Evolutionary conservation across 1,139 yeast genomes (phyloP), one percentile per base, ranked within the genome.

Genomic region (Pichia sorboxylosa): DNA sequence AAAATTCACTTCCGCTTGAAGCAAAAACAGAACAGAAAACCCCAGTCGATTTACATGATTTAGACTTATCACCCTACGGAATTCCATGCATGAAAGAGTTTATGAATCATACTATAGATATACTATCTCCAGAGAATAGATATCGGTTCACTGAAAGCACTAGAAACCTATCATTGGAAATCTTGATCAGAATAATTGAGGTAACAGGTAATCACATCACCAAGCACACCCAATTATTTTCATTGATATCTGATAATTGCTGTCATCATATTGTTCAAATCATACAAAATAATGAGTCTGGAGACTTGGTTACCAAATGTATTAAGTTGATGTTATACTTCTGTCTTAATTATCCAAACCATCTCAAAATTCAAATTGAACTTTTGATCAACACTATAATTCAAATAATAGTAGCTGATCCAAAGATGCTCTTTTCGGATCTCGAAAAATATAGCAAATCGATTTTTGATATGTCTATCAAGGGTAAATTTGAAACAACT

Each of bases 101-200:
- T 43, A 55, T 90, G 44, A 76, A 78, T 9, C 79, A 83, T 28
- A 63, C 90, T 30, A 72, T 85, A n/a, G 80, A 93, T 4, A 74
- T 87, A 56, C 67, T 87, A 26, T 76, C 92, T 9, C 93, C 95
- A 0, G 73, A 78, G 14, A 81, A 83, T 45, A 83, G 79, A 48
- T 73, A 73, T 46, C 90, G 81, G 48, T 92, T 84, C 47, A 82
- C 92, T 45, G 95, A 87, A 51, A 69, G 84, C 23, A 79, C 96
- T 1, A 68, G 94, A 35, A 78, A 82, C 11, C 75, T 90, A 59
- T 92, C 95, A 0, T 59, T 92, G 23, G 69, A 76, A 28, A 66
- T 90, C 29, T 64, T 92, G 26, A 77, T 75, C 33, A 76, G 79
- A 1, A 83, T 93, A 1, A 66, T 90, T 35, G 97, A 90, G 52